phyloP scores from a whole-genome alignment of 768 basidiomycete species.

The Exidia glandulosa region DNA sequence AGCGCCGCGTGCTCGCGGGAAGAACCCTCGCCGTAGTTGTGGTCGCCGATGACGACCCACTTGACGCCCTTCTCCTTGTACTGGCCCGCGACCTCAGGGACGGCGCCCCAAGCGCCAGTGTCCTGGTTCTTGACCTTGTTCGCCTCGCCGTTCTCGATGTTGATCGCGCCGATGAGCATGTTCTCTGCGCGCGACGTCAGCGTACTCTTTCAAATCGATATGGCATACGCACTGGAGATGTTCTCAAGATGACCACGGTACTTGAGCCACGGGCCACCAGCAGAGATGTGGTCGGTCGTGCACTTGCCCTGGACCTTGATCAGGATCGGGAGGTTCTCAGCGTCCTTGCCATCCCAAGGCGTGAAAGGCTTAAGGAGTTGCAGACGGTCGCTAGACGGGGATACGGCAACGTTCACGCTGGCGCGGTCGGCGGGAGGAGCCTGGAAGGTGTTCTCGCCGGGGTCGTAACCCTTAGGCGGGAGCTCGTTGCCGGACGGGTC shows the following conservation, averaged over 20 bases:
- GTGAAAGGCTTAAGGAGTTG: slow-evolving; percentile 83
- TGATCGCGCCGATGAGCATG: slow-evolving; percentile 96
- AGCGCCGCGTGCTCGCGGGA: slow-evolving; percentile 97
- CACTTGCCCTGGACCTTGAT: slow-evolving; percentile 99
- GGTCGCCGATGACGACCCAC: slow-evolving; percentile 96
- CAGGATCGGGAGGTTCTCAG: slow-evolving; percentile 77
- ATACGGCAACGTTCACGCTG: slow-evolving; percentile 75
- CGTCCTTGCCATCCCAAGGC: slow-evolving; percentile 90
- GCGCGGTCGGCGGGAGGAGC: slow-evolving; percentile 80
- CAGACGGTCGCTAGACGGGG: slow-evolving; percentile 78
- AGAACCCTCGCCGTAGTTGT: slow-evolving; percentile 96
- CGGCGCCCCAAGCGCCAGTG: slow-evolving; percentile 75
- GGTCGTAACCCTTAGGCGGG: slow-evolving; percentile 91
- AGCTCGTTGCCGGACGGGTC: slow-evolving; percentile 86
- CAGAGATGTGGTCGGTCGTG: slow-evolving; percentile 95
- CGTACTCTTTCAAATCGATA: not conserved
- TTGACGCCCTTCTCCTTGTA: slow-evolving; percentile 87
- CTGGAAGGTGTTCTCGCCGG: slow-evolving; percentile 96
- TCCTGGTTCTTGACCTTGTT: slow-evolving; percentile 90
- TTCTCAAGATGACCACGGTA: slow-evolving; percentile 98
- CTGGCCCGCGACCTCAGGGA: slow-evolving; percentile 74
- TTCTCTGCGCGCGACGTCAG: slow-evolving; percentile 47
- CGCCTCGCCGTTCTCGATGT: slow-evolving; percentile 87
- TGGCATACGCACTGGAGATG: slow-evolving; percentile 66
- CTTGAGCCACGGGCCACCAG: slow-evolving; percentile 99